phyloP scores from a whole-genome alignment of 192 early-diverging fungal species.

The Spinellus fusiger region DNA sequence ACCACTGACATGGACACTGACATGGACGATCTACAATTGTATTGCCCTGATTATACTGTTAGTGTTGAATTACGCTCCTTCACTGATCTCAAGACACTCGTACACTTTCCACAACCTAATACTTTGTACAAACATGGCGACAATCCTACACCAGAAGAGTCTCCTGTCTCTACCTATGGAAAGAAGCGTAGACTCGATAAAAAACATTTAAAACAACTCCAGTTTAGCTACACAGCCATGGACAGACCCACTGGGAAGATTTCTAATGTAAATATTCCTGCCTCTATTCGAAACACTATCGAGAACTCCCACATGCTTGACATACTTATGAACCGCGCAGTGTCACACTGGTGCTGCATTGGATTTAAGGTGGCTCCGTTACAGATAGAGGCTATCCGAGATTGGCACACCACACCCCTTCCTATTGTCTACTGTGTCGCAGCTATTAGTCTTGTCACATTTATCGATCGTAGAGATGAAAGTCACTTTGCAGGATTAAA shows the following conservation, averaged over 20 bases:
- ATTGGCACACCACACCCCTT: conserved; percentile 14
- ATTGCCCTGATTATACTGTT: neutral
- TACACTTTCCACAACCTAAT: neutral
- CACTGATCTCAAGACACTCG: neutral
- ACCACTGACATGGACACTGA: neutral
- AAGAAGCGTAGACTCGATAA: neutral
- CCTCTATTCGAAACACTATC: conserved; percentile 7
- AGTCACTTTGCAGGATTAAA: neutral
- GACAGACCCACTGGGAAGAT: no score
- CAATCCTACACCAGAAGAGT: neutral
- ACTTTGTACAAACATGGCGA: neutral
- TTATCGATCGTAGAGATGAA: conserved; percentile 10
- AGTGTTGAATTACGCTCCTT: neutral
- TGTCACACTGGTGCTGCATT: conserved; percentile 26
- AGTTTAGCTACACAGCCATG: neutral
- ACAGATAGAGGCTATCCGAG: neutral
- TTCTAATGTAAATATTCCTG: neutral
- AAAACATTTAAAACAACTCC: neutral
- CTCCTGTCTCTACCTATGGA: neutral
- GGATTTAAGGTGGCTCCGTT: conserved; percentile 31
- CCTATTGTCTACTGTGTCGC: conserved; percentile 22
- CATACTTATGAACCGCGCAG: conserved; percentile 10
- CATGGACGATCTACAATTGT: neutral
- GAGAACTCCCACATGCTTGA: conserved; percentile 10
- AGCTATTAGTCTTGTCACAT: conserved; percentile 26